Evolutionary conservation across 768 basidiomycete genomes (phyloP).

Genomic region (Boletus vermiculosoides): DNA sequence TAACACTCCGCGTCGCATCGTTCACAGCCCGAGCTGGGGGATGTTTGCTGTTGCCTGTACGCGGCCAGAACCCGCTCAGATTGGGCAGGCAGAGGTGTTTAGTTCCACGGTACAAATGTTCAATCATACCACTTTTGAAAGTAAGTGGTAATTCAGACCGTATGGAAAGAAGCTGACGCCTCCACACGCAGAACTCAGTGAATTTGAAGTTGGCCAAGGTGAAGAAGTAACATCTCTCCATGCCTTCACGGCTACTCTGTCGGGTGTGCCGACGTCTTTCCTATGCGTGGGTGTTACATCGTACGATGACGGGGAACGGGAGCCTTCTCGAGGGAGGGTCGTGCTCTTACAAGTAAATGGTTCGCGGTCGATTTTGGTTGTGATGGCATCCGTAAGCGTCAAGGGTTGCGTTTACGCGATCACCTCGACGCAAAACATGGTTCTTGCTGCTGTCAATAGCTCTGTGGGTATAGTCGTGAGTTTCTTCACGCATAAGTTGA

Average conservation of each 20-base stretch:
- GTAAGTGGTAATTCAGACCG: conserved; percentile 41
- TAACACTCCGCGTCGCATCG: conserved; percentile 68
- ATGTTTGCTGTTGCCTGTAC: conserved; percentile 67
- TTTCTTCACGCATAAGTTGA: background rate
- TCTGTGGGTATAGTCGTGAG: conserved; percentile 47
- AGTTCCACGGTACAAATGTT: conserved; percentile 63
- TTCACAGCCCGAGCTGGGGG: conserved; percentile 51
- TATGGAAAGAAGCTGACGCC: conserved; percentile 2
- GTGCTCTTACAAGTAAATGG: conserved; percentile 47
- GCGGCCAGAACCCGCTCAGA: conserved; percentile 50
- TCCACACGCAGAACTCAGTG: conserved; percentile 23
- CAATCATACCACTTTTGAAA: conserved; percentile 60
- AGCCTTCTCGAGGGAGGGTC: conserved; percentile 58
- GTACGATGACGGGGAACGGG: conserved; percentile 43
- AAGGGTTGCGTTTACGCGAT: conserved; percentile 72
- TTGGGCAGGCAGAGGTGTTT: conserved; percentile 48
- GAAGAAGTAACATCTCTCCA: conserved; percentile 66
- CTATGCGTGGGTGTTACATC: conserved; percentile 52
- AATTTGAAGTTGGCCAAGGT: conserved; percentile 34
- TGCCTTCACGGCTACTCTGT: conserved; percentile 29
- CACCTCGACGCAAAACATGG: conserved; percentile 43
- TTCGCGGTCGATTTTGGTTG: conserved; percentile 20
- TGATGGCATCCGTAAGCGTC: conserved; percentile 46
- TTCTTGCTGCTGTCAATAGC: conserved; percentile 75
- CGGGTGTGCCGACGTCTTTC: conserved; percentile 35